Conservation (phyloP, 2,329 filamentous ascomycete genomes). For the Aspergillus japonicus region DNA sequence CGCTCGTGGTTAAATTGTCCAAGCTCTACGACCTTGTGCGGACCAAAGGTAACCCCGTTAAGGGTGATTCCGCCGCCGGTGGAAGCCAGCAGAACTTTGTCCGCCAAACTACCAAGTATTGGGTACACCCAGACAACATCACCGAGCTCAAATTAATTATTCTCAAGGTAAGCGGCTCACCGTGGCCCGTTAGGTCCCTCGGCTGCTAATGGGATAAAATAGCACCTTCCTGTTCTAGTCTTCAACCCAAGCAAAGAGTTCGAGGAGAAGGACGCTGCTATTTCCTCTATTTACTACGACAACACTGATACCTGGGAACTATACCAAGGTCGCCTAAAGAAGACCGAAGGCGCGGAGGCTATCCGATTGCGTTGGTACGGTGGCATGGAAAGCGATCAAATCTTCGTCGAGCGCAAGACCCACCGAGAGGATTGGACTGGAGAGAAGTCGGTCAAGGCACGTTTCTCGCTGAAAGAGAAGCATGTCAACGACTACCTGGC, state of each 20-base stretch:
- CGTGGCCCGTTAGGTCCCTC: neutral
- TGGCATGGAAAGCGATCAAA: constrained; percentile 90
- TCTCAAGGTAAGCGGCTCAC: constrained; percentile 62
- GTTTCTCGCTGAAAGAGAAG: constrained; percentile 95
- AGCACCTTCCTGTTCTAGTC: constrained; percentile 90
- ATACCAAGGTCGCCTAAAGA: constrained; percentile 91
- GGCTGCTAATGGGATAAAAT: constrained; percentile 5
- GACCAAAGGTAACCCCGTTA: constrained; percentile 86
- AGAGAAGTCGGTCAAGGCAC: constrained; percentile 97
- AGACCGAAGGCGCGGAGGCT: constrained; percentile 95
- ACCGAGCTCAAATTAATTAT: constrained; percentile 98
- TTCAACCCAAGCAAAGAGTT: constrained; percentile 99
- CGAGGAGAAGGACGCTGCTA: constrained; percentile 82
- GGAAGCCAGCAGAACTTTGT: constrained; percentile 94
- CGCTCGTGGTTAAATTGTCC: constrained; percentile 89
- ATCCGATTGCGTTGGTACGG: constrained; percentile 97
- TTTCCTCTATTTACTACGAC: constrained; percentile 98
- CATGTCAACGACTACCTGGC: constrained; percentile 88
- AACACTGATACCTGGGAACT: constrained; percentile 92
- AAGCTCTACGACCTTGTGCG: constrained; percentile 93
- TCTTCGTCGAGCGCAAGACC: constrained; percentile 96
- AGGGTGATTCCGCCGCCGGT: constrained; percentile 87
- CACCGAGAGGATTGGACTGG: constrained; percentile 99
- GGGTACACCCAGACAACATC: constrained; percentile 98
- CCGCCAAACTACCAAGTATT: constrained; percentile 97